Evolutionary conservation across 2,329 filamentous ascomycete genomes (phyloP).

Genomic region (Aureobasidium sp.): DNA sequence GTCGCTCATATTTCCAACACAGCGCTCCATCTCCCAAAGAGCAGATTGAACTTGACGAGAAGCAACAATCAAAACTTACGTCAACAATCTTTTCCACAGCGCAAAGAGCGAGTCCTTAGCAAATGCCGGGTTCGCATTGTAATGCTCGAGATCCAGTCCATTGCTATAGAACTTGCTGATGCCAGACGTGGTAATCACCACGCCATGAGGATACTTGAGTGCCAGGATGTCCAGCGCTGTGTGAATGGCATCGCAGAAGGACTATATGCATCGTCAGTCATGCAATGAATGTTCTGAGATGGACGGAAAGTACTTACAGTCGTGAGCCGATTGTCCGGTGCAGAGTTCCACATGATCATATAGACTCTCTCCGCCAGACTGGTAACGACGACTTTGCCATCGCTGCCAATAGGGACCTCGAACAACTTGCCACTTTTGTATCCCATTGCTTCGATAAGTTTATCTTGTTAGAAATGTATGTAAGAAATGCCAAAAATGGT

Average conservation of each 20-base stretch:
- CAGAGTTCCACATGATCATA: slow-evolving; percentile 60
- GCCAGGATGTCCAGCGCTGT: slow-evolving; percentile 69
- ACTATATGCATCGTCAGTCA: slow-evolving; percentile 10
- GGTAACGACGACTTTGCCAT: slow-evolving; percentile 46
- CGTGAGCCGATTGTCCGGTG: slow-evolving; percentile 68
- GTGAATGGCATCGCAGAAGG: slow-evolving; percentile 58
- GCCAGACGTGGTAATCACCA: slow-evolving; percentile 66
- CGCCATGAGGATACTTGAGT: slow-evolving; percentile 57
- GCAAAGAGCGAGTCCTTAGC: slow-evolving; percentile 52
- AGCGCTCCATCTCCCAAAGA: too few species aligned
- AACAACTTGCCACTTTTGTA: slow-evolving; percentile 17
- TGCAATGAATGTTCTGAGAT: not conserved
- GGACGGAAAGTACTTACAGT: slow-evolving; percentile 28
- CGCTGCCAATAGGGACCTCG: slow-evolving; percentile 20
- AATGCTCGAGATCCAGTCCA: slow-evolving; percentile 67
- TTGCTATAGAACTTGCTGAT: slow-evolving; percentile 77
- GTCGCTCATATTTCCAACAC: too few species aligned
- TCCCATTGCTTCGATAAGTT: not conserved
- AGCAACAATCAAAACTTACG: slow-evolving; percentile 27
- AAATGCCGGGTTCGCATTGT: slow-evolving; percentile 49
- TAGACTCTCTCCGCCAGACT: slow-evolving; percentile 55
- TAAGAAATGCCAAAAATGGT: not conserved
- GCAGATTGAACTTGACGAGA: not conserved
- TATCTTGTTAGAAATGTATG: not conserved
- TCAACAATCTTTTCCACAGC: slow-evolving; percentile 56